Conservation (phyloP, 768 basidiomycete species). For the Leccinum boreale region DNA sequence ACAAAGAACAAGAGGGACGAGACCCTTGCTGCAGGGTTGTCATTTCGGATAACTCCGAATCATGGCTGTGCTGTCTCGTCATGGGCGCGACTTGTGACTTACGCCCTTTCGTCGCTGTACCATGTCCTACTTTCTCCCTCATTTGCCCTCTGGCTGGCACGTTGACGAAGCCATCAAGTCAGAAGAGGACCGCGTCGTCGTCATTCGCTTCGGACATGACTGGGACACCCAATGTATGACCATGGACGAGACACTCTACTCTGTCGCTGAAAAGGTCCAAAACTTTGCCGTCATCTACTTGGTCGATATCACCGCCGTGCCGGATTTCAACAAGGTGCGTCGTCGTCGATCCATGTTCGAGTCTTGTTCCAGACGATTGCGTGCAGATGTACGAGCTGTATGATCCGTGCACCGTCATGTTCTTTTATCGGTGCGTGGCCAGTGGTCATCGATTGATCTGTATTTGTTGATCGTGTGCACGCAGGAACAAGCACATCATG, state of each 20-base stretch:
- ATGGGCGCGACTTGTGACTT: background rate
- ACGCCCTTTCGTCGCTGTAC: background rate
- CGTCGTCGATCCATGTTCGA: background rate
- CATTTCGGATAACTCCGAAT: background rate
- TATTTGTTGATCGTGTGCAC: background rate
- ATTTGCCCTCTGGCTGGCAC: constrained; percentile 93
- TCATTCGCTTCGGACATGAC: constrained; percentile 93
- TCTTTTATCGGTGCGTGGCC: constrained; percentile 84
- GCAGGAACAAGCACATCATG: constrained; percentile 98
- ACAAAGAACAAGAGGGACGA: background rate
- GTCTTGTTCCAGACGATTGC: background rate
- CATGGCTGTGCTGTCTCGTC: background rate
- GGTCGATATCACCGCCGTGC: constrained; percentile 92
- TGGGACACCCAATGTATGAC: constrained; percentile 96
- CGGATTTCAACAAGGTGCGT: constrained; percentile 94
- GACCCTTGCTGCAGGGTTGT: background rate
- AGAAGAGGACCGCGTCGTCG: constrained; percentile 94
- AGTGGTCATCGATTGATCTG: background rate
- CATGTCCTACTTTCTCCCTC: constrained; percentile 90
- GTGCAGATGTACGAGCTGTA: constrained; percentile 97
- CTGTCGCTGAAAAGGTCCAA: constrained; percentile 93
- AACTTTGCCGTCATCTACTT: constrained; percentile 98
- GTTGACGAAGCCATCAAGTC: constrained; percentile 99
- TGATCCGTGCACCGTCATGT: constrained; percentile 96
- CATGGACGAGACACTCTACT: constrained; percentile 96